A percentile compares a stretch with the other conserved stretches of the same genome.
Conservation (phyloP, 1,139 yeast species). For the Hansenula anomala region DNA sequence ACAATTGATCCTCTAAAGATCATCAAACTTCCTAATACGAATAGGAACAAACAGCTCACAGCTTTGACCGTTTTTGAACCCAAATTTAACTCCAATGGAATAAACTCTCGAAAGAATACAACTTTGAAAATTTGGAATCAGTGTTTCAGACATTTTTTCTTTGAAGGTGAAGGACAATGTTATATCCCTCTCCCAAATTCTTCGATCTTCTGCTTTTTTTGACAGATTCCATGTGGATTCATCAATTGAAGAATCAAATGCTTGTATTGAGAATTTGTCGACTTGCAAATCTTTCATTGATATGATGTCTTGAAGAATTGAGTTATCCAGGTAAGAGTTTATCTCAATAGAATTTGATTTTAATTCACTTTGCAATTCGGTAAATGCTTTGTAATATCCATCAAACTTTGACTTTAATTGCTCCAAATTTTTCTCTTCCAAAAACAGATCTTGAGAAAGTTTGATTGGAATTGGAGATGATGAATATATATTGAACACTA, state of each 20-base stretch:
- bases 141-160: too few relatives aligned
- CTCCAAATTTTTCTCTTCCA: conserved; percentile 6
- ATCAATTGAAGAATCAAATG: conserved; percentile 5
- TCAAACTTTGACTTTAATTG: conserved; percentile 10
- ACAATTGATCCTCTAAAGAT: not conserved
- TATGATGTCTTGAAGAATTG: conserved; percentile 13
- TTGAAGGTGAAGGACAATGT: too few relatives aligned
- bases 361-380: conserved; percentile 6
- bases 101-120: conserved; percentile 51
- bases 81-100: conserved; percentile 30
- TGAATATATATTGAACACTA: conserved; percentile 20
- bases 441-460: conserved; percentile 18
- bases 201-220: too few relatives aligned
- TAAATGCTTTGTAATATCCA: conserved; percentile 4
- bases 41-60: conserved; percentile 30
- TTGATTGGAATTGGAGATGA: conserved; percentile 21
- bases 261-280: conserved; percentile 7
- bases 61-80: conserved; percentile 25
- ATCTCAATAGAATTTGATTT: conserved; percentile 5
- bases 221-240: not conserved
- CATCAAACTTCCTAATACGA: conserved; percentile 16
- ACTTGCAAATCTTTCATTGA: conserved; percentile 17
- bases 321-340: conserved; percentile 8
- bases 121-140: conserved; percentile 39
- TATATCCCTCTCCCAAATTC: too few relatives aligned